phyloP scores from a whole-genome alignment of 2,329 filamentous ascomycete genomes.

The Nemania serpens region DNA sequence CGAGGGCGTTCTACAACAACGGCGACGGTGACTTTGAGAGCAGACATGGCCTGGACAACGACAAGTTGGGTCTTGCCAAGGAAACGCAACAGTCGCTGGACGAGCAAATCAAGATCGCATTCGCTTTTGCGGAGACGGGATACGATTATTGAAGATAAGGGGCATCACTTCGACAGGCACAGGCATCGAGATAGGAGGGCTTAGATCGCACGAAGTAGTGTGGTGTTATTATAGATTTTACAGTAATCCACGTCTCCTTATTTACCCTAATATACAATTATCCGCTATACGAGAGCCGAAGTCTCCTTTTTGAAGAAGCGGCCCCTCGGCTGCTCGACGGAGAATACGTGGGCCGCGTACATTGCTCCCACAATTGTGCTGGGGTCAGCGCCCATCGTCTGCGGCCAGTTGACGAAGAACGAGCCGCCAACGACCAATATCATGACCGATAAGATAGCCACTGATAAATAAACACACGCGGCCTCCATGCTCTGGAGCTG shows the following conservation, averaged over 20 bases:
- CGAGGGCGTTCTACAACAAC: conserved; percentile 56
- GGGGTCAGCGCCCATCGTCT: conserved; percentile 52
- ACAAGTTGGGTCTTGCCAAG: conserved; percentile 57
- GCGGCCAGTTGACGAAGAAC: conserved; percentile 49
- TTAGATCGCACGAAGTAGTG: neutral
- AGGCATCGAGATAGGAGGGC: no score
- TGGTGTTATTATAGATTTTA: neutral
- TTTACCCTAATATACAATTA: neutral
- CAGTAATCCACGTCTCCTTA: neutral
- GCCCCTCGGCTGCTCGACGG: neutral
- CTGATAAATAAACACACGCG: conserved; percentile 47
- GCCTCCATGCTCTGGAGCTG: conserved; percentile 47
- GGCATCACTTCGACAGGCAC: neutral
- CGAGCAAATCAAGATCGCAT: conserved; percentile 54
- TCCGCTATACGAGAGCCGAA: conserved; percentile 3
- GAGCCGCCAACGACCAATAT: conserved; percentile 46
- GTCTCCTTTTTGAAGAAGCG: conserved; percentile 9
- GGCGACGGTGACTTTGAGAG: conserved; percentile 48
- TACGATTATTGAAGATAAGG: conserved; percentile 28
- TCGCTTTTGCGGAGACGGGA: conserved; percentile 43
- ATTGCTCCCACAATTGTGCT: conserved; percentile 52
- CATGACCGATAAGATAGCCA: conserved; percentile 50
- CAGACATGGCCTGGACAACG: conserved; percentile 53
- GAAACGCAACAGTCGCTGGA: conserved; percentile 59
- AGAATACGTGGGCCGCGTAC: conserved; percentile 41